These are phyloP conservation scores for Bromus sterilis DNA, from an alignment of 176 grass and related monocot species.

Conservation along the genomic window DNA sequence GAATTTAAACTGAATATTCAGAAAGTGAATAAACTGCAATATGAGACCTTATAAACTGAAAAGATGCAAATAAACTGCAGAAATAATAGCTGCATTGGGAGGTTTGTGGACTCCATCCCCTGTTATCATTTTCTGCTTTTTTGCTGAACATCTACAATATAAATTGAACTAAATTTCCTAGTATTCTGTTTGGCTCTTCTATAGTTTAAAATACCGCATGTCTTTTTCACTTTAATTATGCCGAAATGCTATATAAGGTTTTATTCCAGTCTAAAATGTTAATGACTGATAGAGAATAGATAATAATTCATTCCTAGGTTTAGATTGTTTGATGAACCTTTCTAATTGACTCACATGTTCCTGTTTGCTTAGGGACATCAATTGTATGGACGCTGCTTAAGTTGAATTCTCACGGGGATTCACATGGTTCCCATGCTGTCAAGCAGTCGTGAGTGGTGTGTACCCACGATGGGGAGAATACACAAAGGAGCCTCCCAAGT, in stretches of 20 bases:
- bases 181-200: too few relatives aligned
- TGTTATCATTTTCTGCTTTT: too few relatives aligned
- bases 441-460: constrained; percentile 29
- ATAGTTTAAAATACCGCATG: too few relatives aligned
- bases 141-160: too few relatives aligned
- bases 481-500: neutral
- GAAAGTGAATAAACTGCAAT: too few relatives aligned
- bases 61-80: too few relatives aligned
- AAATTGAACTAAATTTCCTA: too few relatives aligned
- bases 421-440: neutral
- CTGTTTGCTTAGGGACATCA: constrained; percentile 41
- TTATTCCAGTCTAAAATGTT: neutral
- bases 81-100: too few relatives aligned
- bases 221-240: neutral
- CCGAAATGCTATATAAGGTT: neutral
- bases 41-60: too few relatives aligned
- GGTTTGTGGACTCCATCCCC: too few relatives aligned
- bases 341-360: neutral
- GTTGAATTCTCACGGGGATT: constrained; percentile 53
- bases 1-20: too few relatives aligned
- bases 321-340: neutral
- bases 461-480: neutral
- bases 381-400: constrained; percentile 71
- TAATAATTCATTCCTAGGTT: neutral
- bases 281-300: neutral